phyloP scores from a whole-genome alignment of 2,329 filamentous ascomycete species.

The Aspergillus neotritici region DNA sequence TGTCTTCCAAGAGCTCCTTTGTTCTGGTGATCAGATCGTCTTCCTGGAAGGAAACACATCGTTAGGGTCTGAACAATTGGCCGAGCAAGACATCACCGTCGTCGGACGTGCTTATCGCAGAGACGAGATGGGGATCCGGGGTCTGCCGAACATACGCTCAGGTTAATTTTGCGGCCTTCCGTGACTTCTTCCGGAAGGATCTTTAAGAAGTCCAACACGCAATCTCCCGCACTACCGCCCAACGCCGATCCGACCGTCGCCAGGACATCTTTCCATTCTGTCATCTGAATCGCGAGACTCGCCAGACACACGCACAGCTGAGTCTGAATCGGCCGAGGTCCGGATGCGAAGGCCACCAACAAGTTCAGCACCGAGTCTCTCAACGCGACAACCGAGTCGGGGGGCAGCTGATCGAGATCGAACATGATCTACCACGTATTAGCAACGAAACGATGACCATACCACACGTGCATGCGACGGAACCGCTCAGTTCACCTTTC shows the following conservation, averaged over 20 bases:
- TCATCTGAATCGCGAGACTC: conserved; percentile 93
- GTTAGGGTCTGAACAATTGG: conserved; percentile 43
- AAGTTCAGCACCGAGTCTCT: conserved; percentile 79
- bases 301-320: conserved; percentile 94
- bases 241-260: conserved; percentile 72
- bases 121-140: conserved; percentile 27
- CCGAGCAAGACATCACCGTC: conserved; percentile 8
- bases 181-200: conserved; percentile 98
- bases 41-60: conserved; percentile 61
- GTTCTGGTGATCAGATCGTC: conserved; percentile 86
- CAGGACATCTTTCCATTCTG: conserved; percentile 88
- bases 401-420: conserved; percentile 82
- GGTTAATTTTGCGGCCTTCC: conserved; percentile 97
- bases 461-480: conserved; percentile 3
- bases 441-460: conserved; percentile 18
- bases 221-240: conserved; percentile 65
- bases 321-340: conserved; percentile 76
- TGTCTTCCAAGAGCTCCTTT: conserved; percentile 82
- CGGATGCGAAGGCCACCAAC: conserved; percentile 72
- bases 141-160: conserved; percentile 80
- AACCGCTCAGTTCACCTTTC: conserved; percentile 65
- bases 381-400: conserved; percentile 66
- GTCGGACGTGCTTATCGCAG: conserved; percentile 31
- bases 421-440: conserved; percentile 71
- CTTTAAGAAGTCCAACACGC: conserved; percentile 90